phyloP scores from a whole-genome alignment of 2,329 filamentous ascomycete species.

The Hypoxylon sp. region DNA sequence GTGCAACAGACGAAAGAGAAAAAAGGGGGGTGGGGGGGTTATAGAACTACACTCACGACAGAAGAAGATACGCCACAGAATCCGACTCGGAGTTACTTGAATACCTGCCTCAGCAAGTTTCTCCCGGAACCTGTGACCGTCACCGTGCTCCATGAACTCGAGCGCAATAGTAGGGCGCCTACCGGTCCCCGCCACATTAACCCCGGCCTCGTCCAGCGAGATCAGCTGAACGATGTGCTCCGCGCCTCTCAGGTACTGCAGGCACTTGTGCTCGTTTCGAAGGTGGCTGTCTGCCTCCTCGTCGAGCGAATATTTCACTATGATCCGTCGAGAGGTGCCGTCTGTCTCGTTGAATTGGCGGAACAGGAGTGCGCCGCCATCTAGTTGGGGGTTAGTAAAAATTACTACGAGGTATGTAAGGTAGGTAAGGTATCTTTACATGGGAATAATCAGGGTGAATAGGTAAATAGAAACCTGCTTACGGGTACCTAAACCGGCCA shows the following conservation, averaged over 20 bases:
- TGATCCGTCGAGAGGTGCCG: slow-evolving; percentile 4
- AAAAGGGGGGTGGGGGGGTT: too few relatives aligned
- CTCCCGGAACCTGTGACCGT: background rate
- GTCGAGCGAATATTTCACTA: slow-evolving; percentile 28
- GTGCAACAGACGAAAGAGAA: too few relatives aligned
- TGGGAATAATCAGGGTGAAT: background rate
- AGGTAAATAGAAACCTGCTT: background rate
- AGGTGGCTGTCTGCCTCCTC: slow-evolving; percentile 9
- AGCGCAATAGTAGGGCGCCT: slow-evolving; percentile 23
- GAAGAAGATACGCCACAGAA: slow-evolving; percentile 25
- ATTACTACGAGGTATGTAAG: too few relatives aligned
- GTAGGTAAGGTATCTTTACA: too few relatives aligned
- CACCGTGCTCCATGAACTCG: slow-evolving; percentile 24
- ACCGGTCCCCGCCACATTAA: slow-evolving; percentile 7
- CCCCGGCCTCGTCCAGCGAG: background rate
- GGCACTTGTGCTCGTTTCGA: slow-evolving; percentile 8
- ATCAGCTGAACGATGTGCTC: slow-evolving; percentile 24
- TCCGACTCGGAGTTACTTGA: background rate
- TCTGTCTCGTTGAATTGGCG: background rate
- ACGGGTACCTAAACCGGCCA: slow-evolving; percentile 28
- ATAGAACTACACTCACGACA: slow-evolving; percentile 18
- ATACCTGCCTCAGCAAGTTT: background rate
- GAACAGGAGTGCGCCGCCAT: slow-evolving; percentile 26
- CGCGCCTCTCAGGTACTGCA: slow-evolving; percentile 11
- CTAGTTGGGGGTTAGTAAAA: slow-evolving; percentile 3